Conservation (phyloP, 2,329 filamentous ascomycete species). For the Tolypocladium guangdongense region DNA sequence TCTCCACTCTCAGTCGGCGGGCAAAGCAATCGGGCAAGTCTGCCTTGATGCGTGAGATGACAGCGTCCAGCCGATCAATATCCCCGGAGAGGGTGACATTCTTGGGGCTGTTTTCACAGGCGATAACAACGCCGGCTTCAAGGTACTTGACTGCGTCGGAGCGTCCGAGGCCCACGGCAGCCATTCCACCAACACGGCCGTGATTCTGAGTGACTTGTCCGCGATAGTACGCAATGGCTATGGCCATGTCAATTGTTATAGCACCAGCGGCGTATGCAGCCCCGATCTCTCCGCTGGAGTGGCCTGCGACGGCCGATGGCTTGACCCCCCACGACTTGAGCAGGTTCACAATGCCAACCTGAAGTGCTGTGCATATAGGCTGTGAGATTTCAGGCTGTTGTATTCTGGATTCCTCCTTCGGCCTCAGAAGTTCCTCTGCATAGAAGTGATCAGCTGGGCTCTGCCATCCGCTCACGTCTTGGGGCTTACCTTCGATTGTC, state of each 20-base stretch:
- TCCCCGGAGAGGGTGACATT: slow-evolving; percentile 28
- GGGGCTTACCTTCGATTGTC: slow-evolving; percentile 7
- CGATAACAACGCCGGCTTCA: slow-evolving; percentile 3
- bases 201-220: background rate
- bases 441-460: background rate
- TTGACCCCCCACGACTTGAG: slow-evolving; percentile 17
- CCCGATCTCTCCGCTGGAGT: slow-evolving; percentile 29
- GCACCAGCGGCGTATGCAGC: slow-evolving; percentile 24
- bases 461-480: background rate
- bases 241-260: slow-evolving; percentile 14
- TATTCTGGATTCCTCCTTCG: slow-evolving; percentile 13
- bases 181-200: slow-evolving; percentile 17
- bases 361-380: slow-evolving; percentile 41
- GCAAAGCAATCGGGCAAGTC: slow-evolving; percentile 7
- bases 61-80: slow-evolving; percentile 1
- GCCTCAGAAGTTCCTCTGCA: slow-evolving; percentile 14
- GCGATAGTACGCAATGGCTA: slow-evolving; percentile 16
- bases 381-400: slow-evolving; percentile 32
- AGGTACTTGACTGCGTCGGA: slow-evolving; percentile 12
- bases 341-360: slow-evolving; percentile 33
- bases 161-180: slow-evolving; percentile 17
- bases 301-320: slow-evolving; percentile 22
- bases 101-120: slow-evolving; percentile 31
- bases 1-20: slow-evolving; percentile 5
- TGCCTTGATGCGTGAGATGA: background rate